Base-by-base conservation (phyloP, 2,329 filamentous ascomycete species). In the Colletotrichum viniferum region DNA sequence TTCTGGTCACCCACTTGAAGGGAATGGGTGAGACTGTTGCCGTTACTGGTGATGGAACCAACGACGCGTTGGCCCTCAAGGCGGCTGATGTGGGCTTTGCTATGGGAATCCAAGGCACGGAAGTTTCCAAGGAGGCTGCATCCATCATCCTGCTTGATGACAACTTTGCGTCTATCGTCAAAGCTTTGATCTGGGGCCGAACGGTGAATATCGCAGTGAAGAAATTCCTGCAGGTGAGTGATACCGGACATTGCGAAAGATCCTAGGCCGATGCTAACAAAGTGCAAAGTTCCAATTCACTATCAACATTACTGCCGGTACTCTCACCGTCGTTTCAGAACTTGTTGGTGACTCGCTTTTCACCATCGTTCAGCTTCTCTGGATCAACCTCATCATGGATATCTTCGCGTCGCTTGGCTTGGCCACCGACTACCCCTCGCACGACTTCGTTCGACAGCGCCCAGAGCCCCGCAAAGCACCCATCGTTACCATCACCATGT, bases 401-500 rank as follows among this genome's bases (percentile, higher is more conserved):
- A 90, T 89, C 10, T 89, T 91, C 75, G 90, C 89, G 8, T 89
- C 89, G 24, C 85, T 91, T 36, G 89, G 88, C 52, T 82, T 86
- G 8, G 84, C 84, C 8, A 86, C 84, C 1, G 85, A 86, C 52
- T 84, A 84, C 8, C 84, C 84, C 0, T 80, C 81, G 4, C 79
- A 79, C 3, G 82, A 83, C 18, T 81, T 85, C 34, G 78, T 85
- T n/a, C 80, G 83, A 68, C 74, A 76, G 12, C 77, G 79, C 8
- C 83, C 83, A 3, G 81, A 84, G 26, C 79, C 79, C 4, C 77
- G 80, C 3, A 78, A 70, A 7, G 79, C 83, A 1, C 77, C 81
- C 4, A 79, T 84, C 30, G 94, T 95, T 78, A 94, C 91, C 3
- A 84, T 92, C 60, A 92, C 90, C 32, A 95, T 95, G 94, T 94